Base-by-base conservation (phyloP, 2,329 filamentous ascomycete species). In the Aureobasidium subglaciale region DNA sequence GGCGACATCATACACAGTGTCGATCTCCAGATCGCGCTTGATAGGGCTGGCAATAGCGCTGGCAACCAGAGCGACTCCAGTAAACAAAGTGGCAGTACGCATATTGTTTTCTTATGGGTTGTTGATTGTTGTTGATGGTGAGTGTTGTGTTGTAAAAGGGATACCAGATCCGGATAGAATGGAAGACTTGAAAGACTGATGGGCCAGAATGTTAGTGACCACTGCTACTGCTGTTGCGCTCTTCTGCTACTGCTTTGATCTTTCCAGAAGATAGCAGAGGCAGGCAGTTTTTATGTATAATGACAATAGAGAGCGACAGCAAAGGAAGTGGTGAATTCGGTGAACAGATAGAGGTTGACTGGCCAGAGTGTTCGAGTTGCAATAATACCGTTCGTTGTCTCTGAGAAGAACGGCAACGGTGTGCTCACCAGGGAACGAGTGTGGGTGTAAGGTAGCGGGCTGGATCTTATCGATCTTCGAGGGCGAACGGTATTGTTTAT, bases 31-130 rank as follows among this genome's bases (percentile, higher is more conserved):
- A 30, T 63, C 57, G 45, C 61, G 62, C 56, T 59, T 60, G 56
- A 64, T 59, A 8, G 70, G 70, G 27, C 66, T 61, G 56, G 70
- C 68, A 46, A 71, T 56, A 42, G 64, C 68, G 56, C 63, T 63
- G 55, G 64, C 68, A 55, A 64, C 69, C 52, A 73, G 64, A 56
- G 68, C 68, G 34, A 67, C 50, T 24, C 50, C 69, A 54, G 67
- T 57, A 58, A 67, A 56, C 48, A 71, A 34, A 37, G 66, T 59
- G 45, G 68, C 68, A 49, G 59, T 59, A 61, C 67, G 70, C 70
- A 72, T 70, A 42, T 63, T 67, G 50, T 52, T 52, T 42, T 35
- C 55, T 30, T 63, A 56, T 52, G 46, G 10, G 20, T 40, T 52
- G 25, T 43, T 62, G 57, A 57, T 62, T 58, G 38, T 50, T 56